Evolutionary conservation across 352 stramenopile species (phyloP).

Genomic region (Globisporangium sylvaticum): DNA sequence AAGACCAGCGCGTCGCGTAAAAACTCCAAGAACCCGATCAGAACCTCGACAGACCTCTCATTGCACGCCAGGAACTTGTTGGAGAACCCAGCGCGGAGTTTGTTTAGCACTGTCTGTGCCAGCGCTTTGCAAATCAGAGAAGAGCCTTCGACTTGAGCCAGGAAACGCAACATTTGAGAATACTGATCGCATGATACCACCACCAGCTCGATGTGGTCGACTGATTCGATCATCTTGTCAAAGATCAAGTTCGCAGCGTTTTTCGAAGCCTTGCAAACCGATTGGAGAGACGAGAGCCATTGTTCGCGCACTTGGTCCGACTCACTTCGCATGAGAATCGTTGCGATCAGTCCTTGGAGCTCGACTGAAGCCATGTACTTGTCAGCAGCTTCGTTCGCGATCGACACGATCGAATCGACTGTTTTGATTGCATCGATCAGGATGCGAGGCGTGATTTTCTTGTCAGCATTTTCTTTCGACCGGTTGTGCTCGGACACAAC

Average conservation of each 20-base stretch:
- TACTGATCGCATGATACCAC: slow-evolving; percentile 67
- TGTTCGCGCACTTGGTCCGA: slow-evolving; percentile 82
- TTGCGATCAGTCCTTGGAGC: slow-evolving; percentile 40
- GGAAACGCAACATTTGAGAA: slow-evolving; percentile 59
- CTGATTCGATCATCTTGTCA: slow-evolving; percentile 61
- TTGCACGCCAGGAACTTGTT: slow-evolving; percentile 79
- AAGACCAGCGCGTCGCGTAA: slow-evolving; percentile 62
- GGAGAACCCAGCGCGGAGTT: slow-evolving; percentile 67
- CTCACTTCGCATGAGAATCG: slow-evolving; percentile 57
- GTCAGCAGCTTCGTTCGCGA: slow-evolving; percentile 54
- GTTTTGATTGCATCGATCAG: slow-evolving; percentile 84
- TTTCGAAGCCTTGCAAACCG: slow-evolving; percentile 51
- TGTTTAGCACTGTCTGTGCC: slow-evolving; percentile 45
- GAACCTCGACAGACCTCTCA: slow-evolving; percentile 57
- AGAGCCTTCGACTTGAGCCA: slow-evolving; percentile 57
- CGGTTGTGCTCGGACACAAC: slow-evolving; percentile 68
- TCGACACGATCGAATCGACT: slow-evolving; percentile 72
- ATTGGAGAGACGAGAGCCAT: slow-evolving; percentile 79
- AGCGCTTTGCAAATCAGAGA: slow-evolving; percentile 49
- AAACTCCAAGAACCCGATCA: slow-evolving; percentile 77
- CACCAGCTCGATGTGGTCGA: slow-evolving; percentile 62
- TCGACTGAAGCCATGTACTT: slow-evolving; percentile 57
- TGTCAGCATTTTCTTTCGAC: slow-evolving; percentile 27
- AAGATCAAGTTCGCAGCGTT: slow-evolving; percentile 47
- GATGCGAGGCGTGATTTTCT: slow-evolving; percentile 61